These are phyloP conservation scores for Cyclocybe aegerita DNA, from an alignment of 768 basidiomycete species.

Conservation along the genomic window DNA sequence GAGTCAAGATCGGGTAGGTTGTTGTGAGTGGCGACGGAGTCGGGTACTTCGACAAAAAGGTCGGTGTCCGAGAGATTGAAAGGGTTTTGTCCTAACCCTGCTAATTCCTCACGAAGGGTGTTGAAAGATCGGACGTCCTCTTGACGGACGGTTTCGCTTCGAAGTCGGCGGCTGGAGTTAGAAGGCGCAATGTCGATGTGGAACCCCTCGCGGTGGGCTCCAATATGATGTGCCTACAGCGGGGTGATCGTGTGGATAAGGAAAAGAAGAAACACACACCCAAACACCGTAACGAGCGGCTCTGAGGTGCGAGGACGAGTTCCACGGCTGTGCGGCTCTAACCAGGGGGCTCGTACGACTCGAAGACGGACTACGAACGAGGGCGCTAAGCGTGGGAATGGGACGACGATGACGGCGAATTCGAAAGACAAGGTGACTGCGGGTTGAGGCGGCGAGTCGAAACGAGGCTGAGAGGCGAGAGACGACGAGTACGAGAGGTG, in stretches of 20 bases:
- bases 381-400: no score
- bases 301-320: no score
- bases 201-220: slow-evolving; percentile 21
- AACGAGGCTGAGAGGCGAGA: no score
- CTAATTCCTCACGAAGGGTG: slow-evolving; percentile 3
- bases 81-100: slow-evolving; percentile 9
- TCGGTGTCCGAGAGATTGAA: slow-evolving; percentile 3
- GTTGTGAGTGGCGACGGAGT: slow-evolving; percentile 1
- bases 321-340: no score
- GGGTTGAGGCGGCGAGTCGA: no score
- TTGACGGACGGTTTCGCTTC: not conserved
- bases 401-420: no score
- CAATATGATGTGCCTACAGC: slow-evolving; percentile 13
- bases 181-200: slow-evolving; percentile 7
- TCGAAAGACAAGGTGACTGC: no score
- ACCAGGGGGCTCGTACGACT: no score
- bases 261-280: no score
- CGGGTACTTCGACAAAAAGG: slow-evolving; percentile 3
- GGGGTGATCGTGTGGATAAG: not conserved
- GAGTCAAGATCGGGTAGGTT: not conserved
- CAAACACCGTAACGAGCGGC: no score
- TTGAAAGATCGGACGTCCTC: not conserved
- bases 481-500: no score
- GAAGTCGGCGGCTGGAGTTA: slow-evolving; percentile 2
- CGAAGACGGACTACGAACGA: no score